phyloP scores from a whole-genome alignment of 2,329 filamentous ascomycete species.

The Hypoxylon sp. region DNA sequence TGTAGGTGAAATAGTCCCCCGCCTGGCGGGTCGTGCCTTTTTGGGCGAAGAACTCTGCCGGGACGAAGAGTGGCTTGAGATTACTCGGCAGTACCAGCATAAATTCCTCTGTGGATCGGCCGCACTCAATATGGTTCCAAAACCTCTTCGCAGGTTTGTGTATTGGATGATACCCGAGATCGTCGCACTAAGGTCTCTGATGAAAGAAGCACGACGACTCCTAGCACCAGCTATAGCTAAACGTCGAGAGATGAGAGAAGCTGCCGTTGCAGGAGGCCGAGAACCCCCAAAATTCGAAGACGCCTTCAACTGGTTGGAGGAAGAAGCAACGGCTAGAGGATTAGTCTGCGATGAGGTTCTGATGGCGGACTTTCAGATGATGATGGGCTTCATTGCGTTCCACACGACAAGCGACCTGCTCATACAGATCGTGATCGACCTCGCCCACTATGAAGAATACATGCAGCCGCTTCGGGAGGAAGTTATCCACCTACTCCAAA shows the following conservation, averaged over 20 bases:
- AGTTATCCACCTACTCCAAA: conserved; percentile 48
- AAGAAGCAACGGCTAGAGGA: conserved; percentile 49
- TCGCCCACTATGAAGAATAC: conserved; percentile 57
- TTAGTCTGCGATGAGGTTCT: conserved; percentile 44
- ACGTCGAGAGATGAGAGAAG: conserved; percentile 34
- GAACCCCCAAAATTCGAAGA: conserved; percentile 49
- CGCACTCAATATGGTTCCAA: conserved; percentile 55
- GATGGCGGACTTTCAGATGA: conserved; percentile 14
- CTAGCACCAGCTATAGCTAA: conserved; percentile 43
- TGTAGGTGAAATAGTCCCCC: conserved; percentile 56
- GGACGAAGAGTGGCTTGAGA: conserved; percentile 58
- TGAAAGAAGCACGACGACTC: conserved; percentile 46
- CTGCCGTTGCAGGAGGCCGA: conserved; percentile 33
- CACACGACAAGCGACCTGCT: conserved; percentile 54
- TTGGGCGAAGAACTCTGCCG: conserved; percentile 58
- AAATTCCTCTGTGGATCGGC: conserved; percentile 49
- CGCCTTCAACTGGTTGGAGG: conserved; percentile 56
- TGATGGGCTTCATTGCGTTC: conserved; percentile 51
- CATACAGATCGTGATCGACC: conserved; percentile 55
- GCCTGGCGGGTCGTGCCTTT: conserved; percentile 61
- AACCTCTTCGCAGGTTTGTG: conserved; percentile 54
- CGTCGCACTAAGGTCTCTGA: conserved; percentile 48
- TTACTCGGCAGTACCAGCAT: conserved; percentile 55
- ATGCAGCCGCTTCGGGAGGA: conserved; percentile 59
- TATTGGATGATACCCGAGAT: conserved; percentile 59